Base-by-base conservation (phyloP, 805 yeast genomes). In the Wickerhamiella galacta region DNA sequence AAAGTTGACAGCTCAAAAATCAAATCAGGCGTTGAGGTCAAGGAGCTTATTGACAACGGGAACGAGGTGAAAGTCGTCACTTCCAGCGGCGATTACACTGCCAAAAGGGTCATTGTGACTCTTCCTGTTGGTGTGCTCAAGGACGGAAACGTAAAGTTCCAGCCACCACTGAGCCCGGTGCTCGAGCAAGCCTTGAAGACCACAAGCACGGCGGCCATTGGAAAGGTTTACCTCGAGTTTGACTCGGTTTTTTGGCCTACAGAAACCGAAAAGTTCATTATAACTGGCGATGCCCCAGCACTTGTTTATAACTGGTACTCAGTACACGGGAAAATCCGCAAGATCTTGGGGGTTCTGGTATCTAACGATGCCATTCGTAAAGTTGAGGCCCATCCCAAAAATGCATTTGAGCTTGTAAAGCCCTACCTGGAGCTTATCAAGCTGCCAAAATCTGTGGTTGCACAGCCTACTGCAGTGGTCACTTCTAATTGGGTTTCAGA, bases 221-320 rank as follows among this genome's bases (percentile, higher is more conserved):
- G 90, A 1, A 79, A 79, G 52, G 70, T 78, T 8, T 57, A 76
- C 1, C 61, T 78, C 39, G 87, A 78, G 47, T 79, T 79, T 49
- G 68, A 67, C 9, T 36, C 49, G 2, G 52, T 65, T 9, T 75
- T 73, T 53, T 78, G 90, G 90, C 34, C 53, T n/a, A 67, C 67
- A 24, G 51, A 54, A n/a, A 42, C 42, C 5, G 72, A 70, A 37
- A 56, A 75, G 35, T 62, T 70, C 38, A 47, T 64, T 7, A 58
- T 68, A 0, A 39, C 68, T n/a, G 67, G 69, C 1, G 48, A 54
- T 2, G 29, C 28, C 10, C 93, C 93, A 1, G 61, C 72, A 1
- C 56, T 67, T 18, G 62, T 75, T 7, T 55, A 77, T 26, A 81
- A 81, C 52, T 60, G 67, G 52, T 64, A 70, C 16, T 60, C 66